Evolutionary conservation across 768 basidiomycete species (phyloP).

Genomic region (Collybia sordida): DNA sequence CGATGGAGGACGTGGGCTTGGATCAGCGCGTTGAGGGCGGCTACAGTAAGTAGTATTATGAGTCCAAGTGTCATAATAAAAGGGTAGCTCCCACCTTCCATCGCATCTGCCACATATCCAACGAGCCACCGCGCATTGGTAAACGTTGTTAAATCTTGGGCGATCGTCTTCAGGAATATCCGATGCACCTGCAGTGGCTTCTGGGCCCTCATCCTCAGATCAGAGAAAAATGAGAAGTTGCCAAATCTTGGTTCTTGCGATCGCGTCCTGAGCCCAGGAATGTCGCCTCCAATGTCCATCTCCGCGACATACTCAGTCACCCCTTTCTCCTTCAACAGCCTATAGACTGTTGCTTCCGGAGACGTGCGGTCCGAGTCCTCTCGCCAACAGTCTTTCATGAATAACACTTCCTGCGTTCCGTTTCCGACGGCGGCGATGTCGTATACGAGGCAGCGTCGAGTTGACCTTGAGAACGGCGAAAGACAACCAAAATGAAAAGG

Average conservation of each 20-base stretch:
- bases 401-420: conserved; percentile 12
- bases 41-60: neutral
- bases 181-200: neutral
- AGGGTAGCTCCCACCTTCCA: neutral
- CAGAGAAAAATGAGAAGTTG: neutral
- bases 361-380: conserved; percentile 1
- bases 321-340: conserved; percentile 10
- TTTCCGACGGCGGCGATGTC: neutral
- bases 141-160: neutral
- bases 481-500: conserved; percentile 5
- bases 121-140: neutral
- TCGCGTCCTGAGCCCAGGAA: conserved; percentile 7
- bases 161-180: neutral
- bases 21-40: neutral
- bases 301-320: conserved; percentile 18
- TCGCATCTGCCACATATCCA: neutral
- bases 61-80: too few relatives aligned
- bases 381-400: conserved; percentile 32
- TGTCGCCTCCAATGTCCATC: conserved; percentile 20
- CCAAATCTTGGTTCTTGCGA: neutral
- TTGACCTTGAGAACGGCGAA: conserved; percentile 19
- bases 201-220: neutral
- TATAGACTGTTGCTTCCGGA: conserved; percentile 20
- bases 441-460: conserved; percentile 19
- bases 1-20: neutral